Conservation (phyloP, 495 filamentous ascomycete species). For the Amniculicola lignicola region DNA sequence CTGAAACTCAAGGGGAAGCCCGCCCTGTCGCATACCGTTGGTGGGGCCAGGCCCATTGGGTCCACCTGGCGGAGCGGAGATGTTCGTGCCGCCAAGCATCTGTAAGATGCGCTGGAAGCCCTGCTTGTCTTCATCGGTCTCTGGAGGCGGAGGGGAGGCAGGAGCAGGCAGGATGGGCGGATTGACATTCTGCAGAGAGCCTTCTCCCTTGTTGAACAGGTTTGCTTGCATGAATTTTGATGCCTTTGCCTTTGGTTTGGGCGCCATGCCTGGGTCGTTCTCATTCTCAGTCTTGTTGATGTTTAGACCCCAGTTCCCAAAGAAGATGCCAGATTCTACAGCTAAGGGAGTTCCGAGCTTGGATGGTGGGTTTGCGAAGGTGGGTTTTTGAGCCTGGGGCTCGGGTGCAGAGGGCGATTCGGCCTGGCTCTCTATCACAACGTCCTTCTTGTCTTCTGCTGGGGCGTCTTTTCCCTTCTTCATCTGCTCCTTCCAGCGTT, state of each 20-base stretch:
- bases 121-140: conserved; percentile 67
- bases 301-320: conserved; percentile 56
- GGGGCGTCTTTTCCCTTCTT: conserved; percentile 63
- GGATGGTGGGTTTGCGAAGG: neutral
- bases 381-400: neutral
- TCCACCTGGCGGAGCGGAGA: conserved; percentile 8
- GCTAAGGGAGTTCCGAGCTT: conserved; percentile 49
- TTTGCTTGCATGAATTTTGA: conserved; percentile 86
- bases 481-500: conserved; percentile 92
- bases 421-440: conserved; percentile 15
- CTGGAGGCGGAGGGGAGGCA: conserved; percentile 23
- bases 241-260: conserved; percentile 51
- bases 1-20: conserved; percentile 12
- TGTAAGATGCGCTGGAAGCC: conserved; percentile 85
- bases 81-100: conserved; percentile 63
- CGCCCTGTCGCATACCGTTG: conserved; percentile 18
- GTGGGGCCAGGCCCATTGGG: neutral
- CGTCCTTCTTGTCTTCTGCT: conserved; percentile 53
- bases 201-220: conserved; percentile 64
- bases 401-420: neutral
- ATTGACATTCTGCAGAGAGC: conserved; percentile 43
- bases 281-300: conserved; percentile 36
- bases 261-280: conserved; percentile 34
- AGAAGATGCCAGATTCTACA: conserved; percentile 77
- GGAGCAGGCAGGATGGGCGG: conserved; percentile 29